Percentiles rank a stretch among this genome's conserved stretches.
These are phyloP conservation scores for Theileria annulata DNA, from an alignment of 169 alveolate species.

Conservation along the genomic window DNA sequence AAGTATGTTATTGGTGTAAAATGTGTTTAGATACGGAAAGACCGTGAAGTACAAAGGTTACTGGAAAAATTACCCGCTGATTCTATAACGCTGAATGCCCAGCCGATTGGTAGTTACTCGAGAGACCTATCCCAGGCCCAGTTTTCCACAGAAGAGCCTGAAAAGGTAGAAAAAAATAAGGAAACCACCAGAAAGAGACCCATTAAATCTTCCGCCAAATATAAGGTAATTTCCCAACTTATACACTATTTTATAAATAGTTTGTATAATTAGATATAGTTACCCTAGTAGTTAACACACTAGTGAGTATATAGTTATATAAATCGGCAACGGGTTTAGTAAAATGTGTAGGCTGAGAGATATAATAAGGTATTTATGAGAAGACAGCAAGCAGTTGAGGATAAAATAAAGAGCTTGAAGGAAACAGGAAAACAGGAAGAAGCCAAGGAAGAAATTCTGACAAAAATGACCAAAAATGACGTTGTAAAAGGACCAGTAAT, in stretches of 20 bases:
- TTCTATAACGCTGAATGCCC: constrained; percentile 84
- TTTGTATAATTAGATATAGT: neutral
- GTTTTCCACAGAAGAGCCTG: constrained; percentile 4
- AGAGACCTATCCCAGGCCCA: constrained; percentile 34
- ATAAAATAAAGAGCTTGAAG: constrained; percentile 39
- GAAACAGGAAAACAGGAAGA: constrained; percentile 19
- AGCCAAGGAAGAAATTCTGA: constrained; percentile 32
- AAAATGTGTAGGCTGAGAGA: constrained; percentile 27
- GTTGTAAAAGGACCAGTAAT: constrained; percentile 46
- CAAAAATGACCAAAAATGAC: constrained; percentile 36
- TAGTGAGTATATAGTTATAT: neutral
- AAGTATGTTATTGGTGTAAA: constrained; percentile 11
- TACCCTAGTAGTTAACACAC: neutral
- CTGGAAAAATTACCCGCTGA: constrained; percentile 92
- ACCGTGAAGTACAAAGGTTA: constrained; percentile 86
- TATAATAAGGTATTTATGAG: constrained; percentile 58
- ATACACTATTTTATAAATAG: neutral
- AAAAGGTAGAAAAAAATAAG: constrained; percentile 28
- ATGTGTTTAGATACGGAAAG: constrained; percentile 74
- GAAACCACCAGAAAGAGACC: constrained; percentile 29
- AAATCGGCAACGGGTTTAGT: too few relatives aligned
- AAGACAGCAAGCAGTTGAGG: constrained; percentile 64
- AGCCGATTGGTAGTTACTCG: constrained; percentile 80
- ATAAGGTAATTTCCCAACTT: constrained; percentile 34
- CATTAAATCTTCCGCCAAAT: constrained; percentile 34